phyloP scores from a whole-genome alignment of 176 grass and related monocot species.

The Carex cristatella region DNA sequence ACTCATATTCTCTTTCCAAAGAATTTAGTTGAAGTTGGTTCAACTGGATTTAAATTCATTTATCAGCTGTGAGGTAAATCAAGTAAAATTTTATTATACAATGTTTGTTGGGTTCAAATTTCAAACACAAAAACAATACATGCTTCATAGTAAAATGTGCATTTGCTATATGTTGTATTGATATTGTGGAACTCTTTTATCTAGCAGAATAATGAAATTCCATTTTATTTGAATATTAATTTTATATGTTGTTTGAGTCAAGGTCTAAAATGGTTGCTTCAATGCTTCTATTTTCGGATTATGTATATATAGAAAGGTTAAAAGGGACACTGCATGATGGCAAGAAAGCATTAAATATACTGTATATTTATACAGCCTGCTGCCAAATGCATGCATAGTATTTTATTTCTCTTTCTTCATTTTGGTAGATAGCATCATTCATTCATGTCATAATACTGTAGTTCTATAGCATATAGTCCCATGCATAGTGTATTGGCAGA shows the following conservation, averaged over 20 bases:
- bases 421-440: conserved; percentile 9
- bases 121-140: neutral
- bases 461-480: neutral
- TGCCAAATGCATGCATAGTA: neutral
- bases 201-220: neutral
- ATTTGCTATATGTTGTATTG: neutral
- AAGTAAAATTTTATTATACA: neutral
- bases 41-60: neutral
- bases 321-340: conserved; percentile 1
- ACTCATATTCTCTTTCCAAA: neutral
- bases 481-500: conserved; percentile 8
- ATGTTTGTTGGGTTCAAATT: neutral
- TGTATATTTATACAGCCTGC: neutral
- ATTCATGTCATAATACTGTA: conserved; percentile 2
- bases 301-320: neutral
- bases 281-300: neutral
- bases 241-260: neutral
- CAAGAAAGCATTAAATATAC: conserved; percentile 15
- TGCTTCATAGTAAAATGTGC: conserved; percentile 10
- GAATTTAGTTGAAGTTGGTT: neutral
- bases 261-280: neutral
- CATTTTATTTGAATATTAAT: neutral
- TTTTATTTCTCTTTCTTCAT: neutral
- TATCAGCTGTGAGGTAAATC: neutral
- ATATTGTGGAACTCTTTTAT: neutral